phyloP scores from a whole-genome alignment of 805 yeast genomes.

The Lipomyces spencermartinsiae region DNA sequence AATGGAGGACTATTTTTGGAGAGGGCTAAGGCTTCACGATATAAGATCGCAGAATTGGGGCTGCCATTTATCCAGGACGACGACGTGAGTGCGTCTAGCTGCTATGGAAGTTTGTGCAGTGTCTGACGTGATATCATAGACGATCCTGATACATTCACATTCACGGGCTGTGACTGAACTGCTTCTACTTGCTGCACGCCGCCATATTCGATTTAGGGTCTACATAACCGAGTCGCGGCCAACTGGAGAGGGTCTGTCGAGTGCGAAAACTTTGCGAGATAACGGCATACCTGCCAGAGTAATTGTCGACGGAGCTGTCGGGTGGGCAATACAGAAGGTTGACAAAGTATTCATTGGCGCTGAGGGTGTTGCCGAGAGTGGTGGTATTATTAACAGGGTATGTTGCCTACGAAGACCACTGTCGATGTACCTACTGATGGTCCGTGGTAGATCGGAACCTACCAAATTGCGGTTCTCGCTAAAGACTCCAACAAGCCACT shows the following conservation, averaged over 20 bases:
- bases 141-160: constrained; percentile 82
- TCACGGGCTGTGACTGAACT: constrained; percentile 88
- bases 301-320: constrained; percentile 92
- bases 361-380: constrained; percentile 98
- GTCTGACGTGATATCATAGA: constrained; percentile 19
- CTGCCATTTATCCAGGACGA: constrained; percentile 90
- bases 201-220: constrained; percentile 82
- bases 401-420: constrained; percentile 5
- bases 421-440: neutral
- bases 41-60: constrained; percentile 86
- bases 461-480: constrained; percentile 92
- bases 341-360: constrained; percentile 97
- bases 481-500: constrained; percentile 89
- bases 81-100: constrained; percentile 57
- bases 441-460: constrained; percentile 68
- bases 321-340: constrained; percentile 86
- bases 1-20: constrained; percentile 91
- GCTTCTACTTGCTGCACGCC: constrained; percentile 75
- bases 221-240: constrained; percentile 94
- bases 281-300: constrained; percentile 85
- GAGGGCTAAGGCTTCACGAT: constrained; percentile 89
- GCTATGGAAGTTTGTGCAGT: neutral
- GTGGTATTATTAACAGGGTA: constrained; percentile 91
- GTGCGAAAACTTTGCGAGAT: constrained; percentile 70
- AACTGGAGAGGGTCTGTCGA: constrained; percentile 70